Evolutionary conservation across 2,329 filamentous ascomycete genomes (phyloP).

Genomic region (Sporothrix phasma): DNA sequence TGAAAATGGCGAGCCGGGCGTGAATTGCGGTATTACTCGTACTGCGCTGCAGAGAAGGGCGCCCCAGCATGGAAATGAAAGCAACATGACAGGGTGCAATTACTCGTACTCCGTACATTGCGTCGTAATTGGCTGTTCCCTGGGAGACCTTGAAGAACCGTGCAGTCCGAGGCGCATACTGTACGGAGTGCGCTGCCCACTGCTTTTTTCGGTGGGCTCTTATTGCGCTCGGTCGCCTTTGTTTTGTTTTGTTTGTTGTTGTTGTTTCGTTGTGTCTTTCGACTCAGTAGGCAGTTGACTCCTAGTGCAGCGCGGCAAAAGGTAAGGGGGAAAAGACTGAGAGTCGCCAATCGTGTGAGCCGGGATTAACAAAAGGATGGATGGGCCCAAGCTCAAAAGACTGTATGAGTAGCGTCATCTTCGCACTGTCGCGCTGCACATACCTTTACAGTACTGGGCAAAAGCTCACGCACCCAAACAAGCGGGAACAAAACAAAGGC

Average conservation of each 20-base stretch:
- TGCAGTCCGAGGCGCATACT: constrained; percentile 7
- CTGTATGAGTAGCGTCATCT: neutral
- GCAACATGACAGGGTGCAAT: neutral
- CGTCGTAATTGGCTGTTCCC: no score
- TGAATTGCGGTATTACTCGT: constrained; percentile 1
- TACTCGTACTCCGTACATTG: no score
- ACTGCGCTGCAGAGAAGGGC: neutral
- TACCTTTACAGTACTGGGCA: neutral
- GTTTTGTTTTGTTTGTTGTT: neutral
- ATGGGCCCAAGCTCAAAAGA: neutral
- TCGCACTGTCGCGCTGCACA: neutral
- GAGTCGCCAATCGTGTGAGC: neutral
- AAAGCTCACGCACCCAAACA: neutral
- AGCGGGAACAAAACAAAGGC: neutral
- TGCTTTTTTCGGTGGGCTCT: neutral
- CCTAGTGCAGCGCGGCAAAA: neutral
- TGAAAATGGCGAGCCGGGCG: neutral
- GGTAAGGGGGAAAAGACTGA: neutral
- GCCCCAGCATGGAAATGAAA: neutral
- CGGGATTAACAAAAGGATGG: neutral
- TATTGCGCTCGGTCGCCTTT: neutral
- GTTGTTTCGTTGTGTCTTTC: neutral
- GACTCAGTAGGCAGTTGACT: no score
- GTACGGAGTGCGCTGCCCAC: neutral
- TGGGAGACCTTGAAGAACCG: constrained; percentile 9